These are phyloP conservation scores for Spongospora subterranea DNA, from an alignment of 208 protist genomes.

Conservation along the genomic window DNA sequence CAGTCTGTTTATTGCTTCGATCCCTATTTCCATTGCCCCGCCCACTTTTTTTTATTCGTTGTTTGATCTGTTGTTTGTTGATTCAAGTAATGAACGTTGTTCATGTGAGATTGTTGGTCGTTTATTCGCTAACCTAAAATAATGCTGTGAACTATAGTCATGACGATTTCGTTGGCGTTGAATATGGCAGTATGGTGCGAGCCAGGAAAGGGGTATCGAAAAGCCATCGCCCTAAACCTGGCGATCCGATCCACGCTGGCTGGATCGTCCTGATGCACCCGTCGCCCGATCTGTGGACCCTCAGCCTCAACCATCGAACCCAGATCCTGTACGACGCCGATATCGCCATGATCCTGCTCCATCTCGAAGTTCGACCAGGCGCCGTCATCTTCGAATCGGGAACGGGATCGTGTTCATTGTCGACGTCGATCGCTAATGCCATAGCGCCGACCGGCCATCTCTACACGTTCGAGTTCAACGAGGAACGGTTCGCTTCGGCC, in stretches of 20 bases:
- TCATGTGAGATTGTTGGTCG: background rate
- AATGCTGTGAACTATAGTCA: background rate
- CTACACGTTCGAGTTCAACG: slow-evolving; percentile 57
- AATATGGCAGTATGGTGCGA: slow-evolving; percentile 22
- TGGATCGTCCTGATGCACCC: slow-evolving; percentile 50
- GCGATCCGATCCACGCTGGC: background rate
- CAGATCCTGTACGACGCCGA: slow-evolving; percentile 59
- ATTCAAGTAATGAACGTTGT: too few species aligned
- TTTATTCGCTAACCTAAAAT: background rate
- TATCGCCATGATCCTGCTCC: slow-evolving; percentile 49
- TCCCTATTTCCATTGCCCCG: too few species aligned
- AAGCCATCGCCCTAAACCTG: background rate
- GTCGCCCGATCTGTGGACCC: slow-evolving; percentile 52
- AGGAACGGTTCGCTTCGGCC: background rate
- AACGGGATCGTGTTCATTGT: slow-evolving; percentile 52
- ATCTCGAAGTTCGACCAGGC: slow-evolving; percentile 3
- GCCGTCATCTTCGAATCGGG: slow-evolving; percentile 11
- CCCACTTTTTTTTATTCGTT: too few species aligned
- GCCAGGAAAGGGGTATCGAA: background rate
- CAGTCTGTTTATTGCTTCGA: background rate
- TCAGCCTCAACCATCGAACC: slow-evolving; percentile 49
- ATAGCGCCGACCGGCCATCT: slow-evolving; percentile 51
- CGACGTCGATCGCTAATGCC: slow-evolving; percentile 21
- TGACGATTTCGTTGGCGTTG: slow-evolving; percentile 14
- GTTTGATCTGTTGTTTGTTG: too few species aligned